A percentile compares a stretch with the other conserved stretches of the same genome.
Conservation (phyloP, 768 basidiomycete species). For the Rhizopogon roseolus region DNA sequence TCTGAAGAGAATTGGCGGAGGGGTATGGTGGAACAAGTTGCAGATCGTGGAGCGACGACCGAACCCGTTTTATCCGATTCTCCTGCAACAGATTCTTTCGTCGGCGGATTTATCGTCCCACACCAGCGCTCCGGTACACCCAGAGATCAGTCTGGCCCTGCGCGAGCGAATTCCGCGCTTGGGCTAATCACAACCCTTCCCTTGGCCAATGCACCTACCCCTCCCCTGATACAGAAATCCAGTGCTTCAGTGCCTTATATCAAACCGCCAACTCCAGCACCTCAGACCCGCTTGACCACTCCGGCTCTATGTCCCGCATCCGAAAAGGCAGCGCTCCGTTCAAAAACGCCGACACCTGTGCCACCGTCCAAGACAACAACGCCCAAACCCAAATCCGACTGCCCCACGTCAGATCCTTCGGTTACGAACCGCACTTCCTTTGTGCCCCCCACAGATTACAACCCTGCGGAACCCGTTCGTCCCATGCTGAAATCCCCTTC, state of each 20-base stretch:
- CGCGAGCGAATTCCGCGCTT: background rate
- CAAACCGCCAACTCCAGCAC: background rate
- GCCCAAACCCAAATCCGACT: background rate
- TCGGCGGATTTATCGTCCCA: background rate
- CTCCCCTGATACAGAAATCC: background rate
- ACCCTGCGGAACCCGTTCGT: background rate
- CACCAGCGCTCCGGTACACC: background rate
- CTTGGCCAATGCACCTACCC: background rate
- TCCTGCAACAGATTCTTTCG: background rate
- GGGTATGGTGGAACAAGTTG: background rate
- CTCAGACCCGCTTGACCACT: background rate
- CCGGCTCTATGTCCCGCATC: too few relatives aligned
- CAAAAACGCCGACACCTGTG: background rate
- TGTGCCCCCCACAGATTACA: background rate
- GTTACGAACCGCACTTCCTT: slow-evolving; percentile 4
- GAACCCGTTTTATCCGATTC: background rate
- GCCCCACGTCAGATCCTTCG: background rate
- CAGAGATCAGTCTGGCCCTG: background rate
- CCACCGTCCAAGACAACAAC: background rate
- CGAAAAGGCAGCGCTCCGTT: background rate
- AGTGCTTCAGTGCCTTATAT: background rate
- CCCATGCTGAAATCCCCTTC: background rate
- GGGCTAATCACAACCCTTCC: background rate
- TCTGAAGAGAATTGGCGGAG: slow-evolving; percentile 2
- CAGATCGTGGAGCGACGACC: too few relatives aligned